Evolutionary conservation across 1,284 basidiomycete species (phyloP), one percentile per base, ranked within the genome.

Genomic region (Ceratobasidium theobromae): DNA sequence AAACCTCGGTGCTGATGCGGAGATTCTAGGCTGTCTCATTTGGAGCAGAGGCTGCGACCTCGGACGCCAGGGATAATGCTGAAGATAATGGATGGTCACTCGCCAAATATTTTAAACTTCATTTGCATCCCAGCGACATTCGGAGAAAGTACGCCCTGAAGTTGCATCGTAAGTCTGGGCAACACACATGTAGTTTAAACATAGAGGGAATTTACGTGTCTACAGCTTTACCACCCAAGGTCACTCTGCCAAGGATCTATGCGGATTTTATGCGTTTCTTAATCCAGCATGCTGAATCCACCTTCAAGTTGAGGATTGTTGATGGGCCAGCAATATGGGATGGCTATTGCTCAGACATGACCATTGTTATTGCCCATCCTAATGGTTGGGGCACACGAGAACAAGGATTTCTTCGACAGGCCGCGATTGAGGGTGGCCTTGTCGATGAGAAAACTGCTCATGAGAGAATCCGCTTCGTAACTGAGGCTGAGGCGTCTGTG

Each of bases 401-500:
- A 38, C 67, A 68, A 38, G 32, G 35, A 1, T 52, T 68, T 23
- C 53, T 68, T 18, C 62, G 67, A 16, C n/a, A 46, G 12, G 67
- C 53, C 12, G 67, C 65, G n/a, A 53, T 66, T 16, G 53, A 53
- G 2, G 54, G 64, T n/a, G 67, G 64, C 8, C 46, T 66, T n/a
- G 21, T 18, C n/a, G 25, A 16, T 12, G 12, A 51, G 1, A 27
- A 54, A 4, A 32, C 48, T 5, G 33, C 67, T 9, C 18, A 30
- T 35, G 35, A 25, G 18, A 53, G 28, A 5, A 55, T 66, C 8
- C 40, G 55, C 2, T 70, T 70, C 33, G 53, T 70, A 6, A 62
- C 62, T 3, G 70, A 70, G 49, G 70, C 57, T 0, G 70, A 70
- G 46, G 70, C 70, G 4, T 68, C 66, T 1, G 70, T 70, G 6